A percentile compares a stretch with the other conserved stretches of the same genome.
phyloP scores from a whole-genome alignment of 2,329 filamentous ascomycete genomes.

The Aspergillus pseudoviridinutans region DNA sequence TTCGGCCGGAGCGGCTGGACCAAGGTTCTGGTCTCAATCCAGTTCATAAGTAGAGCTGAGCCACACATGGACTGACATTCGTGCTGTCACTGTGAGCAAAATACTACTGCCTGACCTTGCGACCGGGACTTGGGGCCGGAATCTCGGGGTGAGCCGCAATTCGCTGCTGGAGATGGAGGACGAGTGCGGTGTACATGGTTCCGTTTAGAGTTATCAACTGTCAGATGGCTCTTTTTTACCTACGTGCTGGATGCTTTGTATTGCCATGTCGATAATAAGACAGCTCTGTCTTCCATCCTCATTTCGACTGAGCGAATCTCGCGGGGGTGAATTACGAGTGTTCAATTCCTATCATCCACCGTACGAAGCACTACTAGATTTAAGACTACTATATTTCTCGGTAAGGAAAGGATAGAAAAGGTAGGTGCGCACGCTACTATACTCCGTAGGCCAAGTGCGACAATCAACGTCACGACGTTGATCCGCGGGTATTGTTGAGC shows the following conservation, averaged over 20 bases:
- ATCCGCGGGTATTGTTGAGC: neutral
- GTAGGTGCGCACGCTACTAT: neutral
- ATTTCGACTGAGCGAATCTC: no score
- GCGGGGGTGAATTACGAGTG: no score
- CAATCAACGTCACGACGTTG: slow-evolving; percentile 1
- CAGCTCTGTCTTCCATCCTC: no score
- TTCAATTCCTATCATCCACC: no score
- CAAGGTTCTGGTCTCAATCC: neutral
- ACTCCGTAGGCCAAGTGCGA: neutral
- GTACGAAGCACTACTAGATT: no score
- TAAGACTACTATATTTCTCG: neutral
- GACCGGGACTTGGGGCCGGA: neutral
- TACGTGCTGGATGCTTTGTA: no score
- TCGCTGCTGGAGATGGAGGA: neutral
- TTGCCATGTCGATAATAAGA: no score
- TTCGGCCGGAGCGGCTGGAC: neutral
- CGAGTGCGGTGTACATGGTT: neutral
- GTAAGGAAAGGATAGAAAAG: neutral
- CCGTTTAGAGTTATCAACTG: neutral
- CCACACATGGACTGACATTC: neutral
- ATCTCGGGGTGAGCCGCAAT: neutral
- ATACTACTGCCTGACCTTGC: no score
- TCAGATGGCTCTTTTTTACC: neutral
- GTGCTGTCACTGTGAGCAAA: neutral
- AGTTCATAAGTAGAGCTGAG: neutral